A percentile compares a stretch with the other conserved stretches of the same genome.
Conservation (phyloP, 164 flowering plant species). For the Macadamia integrifolia region DNA sequence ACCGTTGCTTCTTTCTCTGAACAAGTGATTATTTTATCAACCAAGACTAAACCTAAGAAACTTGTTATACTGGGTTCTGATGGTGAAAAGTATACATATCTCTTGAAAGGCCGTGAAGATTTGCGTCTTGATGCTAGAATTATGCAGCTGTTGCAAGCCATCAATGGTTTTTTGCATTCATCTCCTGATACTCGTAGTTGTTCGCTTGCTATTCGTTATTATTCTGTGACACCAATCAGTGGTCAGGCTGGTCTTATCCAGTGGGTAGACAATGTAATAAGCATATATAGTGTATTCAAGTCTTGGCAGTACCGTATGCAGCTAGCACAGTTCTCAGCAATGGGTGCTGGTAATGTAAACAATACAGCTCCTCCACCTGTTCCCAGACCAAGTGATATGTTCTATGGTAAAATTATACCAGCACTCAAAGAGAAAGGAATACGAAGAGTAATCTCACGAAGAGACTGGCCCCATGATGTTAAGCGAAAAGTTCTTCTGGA, state of each 20-base stretch:
- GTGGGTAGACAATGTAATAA: conserved; percentile 94
- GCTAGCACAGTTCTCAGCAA: conserved; percentile 51
- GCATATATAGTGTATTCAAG: conserved; percentile 87
- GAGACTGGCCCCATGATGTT: conserved; percentile 99
- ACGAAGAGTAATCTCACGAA: conserved; percentile 88
- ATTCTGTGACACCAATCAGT: conserved; percentile 96
- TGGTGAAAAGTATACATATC: conserved; percentile 87
- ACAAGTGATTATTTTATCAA: conserved; percentile 68
- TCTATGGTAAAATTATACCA: conserved; percentile 97
- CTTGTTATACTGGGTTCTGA: conserved; percentile 78
- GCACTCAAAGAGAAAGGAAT: conserved; percentile 99
- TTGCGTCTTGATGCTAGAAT: conserved; percentile 98
- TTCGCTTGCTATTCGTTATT: conserved; percentile 66
- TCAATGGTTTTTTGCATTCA: conserved; percentile 66
- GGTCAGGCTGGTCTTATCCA: conserved; percentile 97
- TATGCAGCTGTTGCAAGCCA: conserved; percentile 93
- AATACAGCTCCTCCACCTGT: conserved; percentile 60
- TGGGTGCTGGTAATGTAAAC: conserved; percentile 42
- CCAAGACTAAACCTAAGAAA: conserved; percentile 96
- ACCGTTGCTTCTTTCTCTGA: conserved; percentile 82
- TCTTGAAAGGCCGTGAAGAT: conserved; percentile 94
- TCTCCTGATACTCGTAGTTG: conserved; percentile 45
- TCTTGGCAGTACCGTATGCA: conserved; percentile 86
- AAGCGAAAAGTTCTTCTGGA: conserved; percentile 88
- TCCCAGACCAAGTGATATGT: conserved; percentile 97